phyloP scores from a whole-genome alignment of 2,329 filamentous ascomycete species.

The Ceratocystiopsis minuta region DNA sequence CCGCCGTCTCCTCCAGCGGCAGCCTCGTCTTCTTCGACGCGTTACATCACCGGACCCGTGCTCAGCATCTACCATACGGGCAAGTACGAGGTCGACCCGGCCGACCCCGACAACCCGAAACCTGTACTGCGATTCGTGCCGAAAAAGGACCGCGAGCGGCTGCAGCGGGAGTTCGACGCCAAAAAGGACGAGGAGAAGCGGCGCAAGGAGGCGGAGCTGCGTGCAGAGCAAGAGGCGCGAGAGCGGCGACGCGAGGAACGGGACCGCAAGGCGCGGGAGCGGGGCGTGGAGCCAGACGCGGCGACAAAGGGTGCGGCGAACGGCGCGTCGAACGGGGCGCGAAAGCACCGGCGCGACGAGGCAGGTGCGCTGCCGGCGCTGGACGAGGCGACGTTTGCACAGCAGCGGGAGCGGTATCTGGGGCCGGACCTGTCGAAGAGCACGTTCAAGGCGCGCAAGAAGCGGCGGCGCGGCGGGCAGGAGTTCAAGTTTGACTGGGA shows the following conservation, averaged over 20 bases:
- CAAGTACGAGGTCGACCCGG: neutral
- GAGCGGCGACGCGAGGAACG: conserved; percentile 10
- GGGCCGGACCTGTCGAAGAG: conserved; percentile 68
- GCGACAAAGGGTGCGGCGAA: conserved; percentile 11
- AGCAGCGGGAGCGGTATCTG: conserved; percentile 69
- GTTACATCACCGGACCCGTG: neutral
- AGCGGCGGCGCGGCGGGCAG: conserved; percentile 75
- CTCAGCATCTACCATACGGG: neutral
- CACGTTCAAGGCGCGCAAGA: conserved; percentile 90
- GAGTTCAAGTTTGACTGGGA: conserved; percentile 99
- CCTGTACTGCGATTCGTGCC: conserved; percentile 1
- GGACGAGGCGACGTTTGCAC: conserved; percentile 26
- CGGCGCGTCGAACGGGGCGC: conserved; percentile 1
- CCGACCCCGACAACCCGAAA: conserved; percentile 1
- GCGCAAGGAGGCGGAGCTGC: conserved; percentile 8
- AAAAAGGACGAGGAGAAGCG: conserved; percentile 22
- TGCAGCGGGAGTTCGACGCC: conserved; percentile 61
- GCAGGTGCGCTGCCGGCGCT: conserved; percentile 9
- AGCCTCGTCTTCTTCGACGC: too few species aligned
- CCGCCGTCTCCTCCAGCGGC: neutral
- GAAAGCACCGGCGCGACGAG: neutral
- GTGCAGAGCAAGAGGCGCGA: conserved; percentile 11
- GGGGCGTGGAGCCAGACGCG: conserved; percentile 2
- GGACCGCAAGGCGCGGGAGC: conserved; percentile 5
- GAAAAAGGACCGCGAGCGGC: conserved; percentile 52